A percentile compares a stretch with the other conserved stretches of the same genome.
Evolutionary conservation across 2,329 filamentous ascomycete species (phyloP).

Genomic region (Sphaerulina vaccinii): DNA sequence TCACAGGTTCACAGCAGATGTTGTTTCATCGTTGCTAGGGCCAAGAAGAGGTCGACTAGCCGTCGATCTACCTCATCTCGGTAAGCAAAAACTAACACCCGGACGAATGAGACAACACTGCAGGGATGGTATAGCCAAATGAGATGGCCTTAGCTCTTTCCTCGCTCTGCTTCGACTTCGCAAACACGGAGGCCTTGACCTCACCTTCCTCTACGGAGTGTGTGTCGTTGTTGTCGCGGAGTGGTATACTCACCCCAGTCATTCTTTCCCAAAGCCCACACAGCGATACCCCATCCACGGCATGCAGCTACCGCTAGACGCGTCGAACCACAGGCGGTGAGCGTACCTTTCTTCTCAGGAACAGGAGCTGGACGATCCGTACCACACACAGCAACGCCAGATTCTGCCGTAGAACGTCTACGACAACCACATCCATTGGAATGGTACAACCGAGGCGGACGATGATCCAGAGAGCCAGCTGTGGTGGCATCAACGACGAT

Average conservation of each 20-base stretch:
- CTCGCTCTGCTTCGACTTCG: not conserved
- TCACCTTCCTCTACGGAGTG: conserved; percentile 1
- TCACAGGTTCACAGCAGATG: not conserved
- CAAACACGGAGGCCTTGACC: conserved; percentile 1
- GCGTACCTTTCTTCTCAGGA: conserved; percentile 1
- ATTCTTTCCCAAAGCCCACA: conserved; percentile 2
- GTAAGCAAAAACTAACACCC: not conserved
- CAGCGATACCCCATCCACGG: not conserved
- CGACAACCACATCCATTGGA: not conserved
- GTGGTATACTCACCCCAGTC: conserved; percentile 11
- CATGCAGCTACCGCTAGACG: conserved; percentile 12
- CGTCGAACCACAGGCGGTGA: conserved; percentile 16
- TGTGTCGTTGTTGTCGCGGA: not conserved
- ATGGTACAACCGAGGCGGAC: conserved; percentile 1
- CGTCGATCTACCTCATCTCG: not conserved
- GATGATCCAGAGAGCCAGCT: conserved; percentile 15
- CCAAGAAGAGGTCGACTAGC: not conserved
- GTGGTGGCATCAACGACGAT: conserved; percentile 11
- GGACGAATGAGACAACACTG: not conserved
- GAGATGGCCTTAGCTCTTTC: conserved; percentile 2
- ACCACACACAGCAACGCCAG: not conserved
- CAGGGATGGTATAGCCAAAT: conserved; percentile 8
- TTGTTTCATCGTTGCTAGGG: not conserved
- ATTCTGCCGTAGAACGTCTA: conserved; percentile 2
- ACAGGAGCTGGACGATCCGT: conserved; percentile 1